Percentiles rank a stretch among this genome's conserved stretches.
Conservation (phyloP, 257 asterid genomes). For the Ophiorrhiza pumila region DNA sequence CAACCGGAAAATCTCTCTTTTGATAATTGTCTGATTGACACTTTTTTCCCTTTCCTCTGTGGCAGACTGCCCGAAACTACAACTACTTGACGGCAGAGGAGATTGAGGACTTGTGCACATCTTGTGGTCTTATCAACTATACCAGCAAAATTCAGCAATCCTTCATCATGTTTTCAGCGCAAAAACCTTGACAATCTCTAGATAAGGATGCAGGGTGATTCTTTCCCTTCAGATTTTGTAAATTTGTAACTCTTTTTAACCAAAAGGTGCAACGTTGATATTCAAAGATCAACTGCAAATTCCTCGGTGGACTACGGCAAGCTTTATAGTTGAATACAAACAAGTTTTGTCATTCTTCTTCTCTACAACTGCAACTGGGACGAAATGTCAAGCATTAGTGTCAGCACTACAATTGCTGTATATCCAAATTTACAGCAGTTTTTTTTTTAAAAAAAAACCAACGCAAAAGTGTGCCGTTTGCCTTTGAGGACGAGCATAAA, state of each 20-base stretch:
- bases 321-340: no score
- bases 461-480: no score
- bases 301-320: background rate
- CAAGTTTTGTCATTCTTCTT: no score
- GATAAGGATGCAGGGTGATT: background rate
- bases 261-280: background rate
- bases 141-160: constrained; percentile 59
- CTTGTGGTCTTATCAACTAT: constrained; percentile 79
- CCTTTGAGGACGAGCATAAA: no score
- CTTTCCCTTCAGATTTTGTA: background rate
- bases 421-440: no score
- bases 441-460: no score
- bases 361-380: no score
- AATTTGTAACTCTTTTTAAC: background rate
- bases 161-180: constrained; percentile 85
- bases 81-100: constrained; percentile 64
- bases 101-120: constrained; percentile 72
- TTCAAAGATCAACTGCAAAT: background rate
- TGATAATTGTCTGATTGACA: background rate
- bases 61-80: constrained; percentile 46
- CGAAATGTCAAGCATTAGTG: no score
- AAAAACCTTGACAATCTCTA: constrained; percentile 71
- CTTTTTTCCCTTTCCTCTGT: background rate
- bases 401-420: no score
- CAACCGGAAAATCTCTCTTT: background rate